phyloP scores from a whole-genome alignment of 495 filamentous ascomycete species.

The Penicillium manginii region DNA sequence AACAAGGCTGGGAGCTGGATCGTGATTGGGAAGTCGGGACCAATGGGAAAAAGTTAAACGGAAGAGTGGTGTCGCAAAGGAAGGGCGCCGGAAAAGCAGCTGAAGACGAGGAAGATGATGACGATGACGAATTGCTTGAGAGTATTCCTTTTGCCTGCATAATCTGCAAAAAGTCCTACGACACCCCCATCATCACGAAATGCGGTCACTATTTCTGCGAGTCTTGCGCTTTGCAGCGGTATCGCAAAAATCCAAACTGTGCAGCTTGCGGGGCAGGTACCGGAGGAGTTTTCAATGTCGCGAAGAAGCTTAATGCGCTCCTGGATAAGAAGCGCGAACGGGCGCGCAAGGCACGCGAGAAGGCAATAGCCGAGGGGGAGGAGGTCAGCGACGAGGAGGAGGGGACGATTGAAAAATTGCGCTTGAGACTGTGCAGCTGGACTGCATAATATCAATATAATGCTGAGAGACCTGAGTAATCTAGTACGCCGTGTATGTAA shows the following conservation, averaged over 20 bases:
- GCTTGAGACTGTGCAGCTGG: constrained; percentile 21
- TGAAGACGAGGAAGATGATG: constrained; percentile 59
- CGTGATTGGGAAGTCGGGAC: constrained; percentile 87
- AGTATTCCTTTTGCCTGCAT: constrained; percentile 96
- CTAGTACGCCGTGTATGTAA: background rate
- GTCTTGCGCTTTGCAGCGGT: constrained; percentile 79
- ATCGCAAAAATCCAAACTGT: constrained; percentile 80
- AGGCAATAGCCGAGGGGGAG: constrained; percentile 72
- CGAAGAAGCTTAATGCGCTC: constrained; percentile 79
- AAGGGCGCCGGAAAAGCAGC: constrained; percentile 47
- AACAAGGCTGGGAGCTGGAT: constrained; percentile 94
- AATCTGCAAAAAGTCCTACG: constrained; percentile 83
- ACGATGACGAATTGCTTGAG: constrained; percentile 74
- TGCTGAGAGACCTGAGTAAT: background rate
- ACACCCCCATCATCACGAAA: constrained; percentile 80
- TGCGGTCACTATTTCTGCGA: constrained; percentile 98
- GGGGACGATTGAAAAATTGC: background rate
- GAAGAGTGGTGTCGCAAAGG: constrained; percentile 62
- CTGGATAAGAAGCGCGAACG: constrained; percentile 82
- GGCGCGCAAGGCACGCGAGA: constrained; percentile 65
- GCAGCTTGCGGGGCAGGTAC: constrained; percentile 85
- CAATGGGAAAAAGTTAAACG: constrained; percentile 70
- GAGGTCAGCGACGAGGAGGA: constrained; percentile 70
- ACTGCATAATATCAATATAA: constrained; percentile 15
- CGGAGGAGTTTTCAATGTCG: constrained; percentile 85